Evolutionary conservation across 108 stramenopile genomes (phyloP).

Genomic region (Fragilariopsis cylindrus): DNA sequence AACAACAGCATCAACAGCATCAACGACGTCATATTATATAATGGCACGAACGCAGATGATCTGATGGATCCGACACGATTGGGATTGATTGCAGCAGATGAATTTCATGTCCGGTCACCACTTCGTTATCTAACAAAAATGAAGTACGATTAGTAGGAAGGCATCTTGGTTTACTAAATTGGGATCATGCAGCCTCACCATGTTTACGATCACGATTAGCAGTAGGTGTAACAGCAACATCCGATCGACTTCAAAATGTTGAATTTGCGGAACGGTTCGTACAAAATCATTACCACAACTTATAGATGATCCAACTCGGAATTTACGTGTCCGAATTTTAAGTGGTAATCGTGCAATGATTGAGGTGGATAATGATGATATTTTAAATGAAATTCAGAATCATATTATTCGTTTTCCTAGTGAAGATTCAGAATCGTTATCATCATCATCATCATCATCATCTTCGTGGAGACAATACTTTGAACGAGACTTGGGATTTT

Average conservation of each 20-base stretch:
- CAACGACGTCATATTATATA: slow-evolving; percentile 70
- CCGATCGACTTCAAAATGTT: slow-evolving; percentile 67
- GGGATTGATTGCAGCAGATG: slow-evolving; percentile 72
- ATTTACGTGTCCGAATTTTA: slow-evolving; percentile 73
- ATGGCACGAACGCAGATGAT: slow-evolving; percentile 95
- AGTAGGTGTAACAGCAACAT: slow-evolving; percentile 83
- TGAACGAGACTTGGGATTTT: slow-evolving; percentile 42
- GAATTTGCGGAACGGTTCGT: slow-evolving; percentile 75
- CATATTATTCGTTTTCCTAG: too few species aligned
- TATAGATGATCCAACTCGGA: slow-evolving; percentile 27
- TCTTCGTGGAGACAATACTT: slow-evolving; percentile 29
- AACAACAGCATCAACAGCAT: not conserved
- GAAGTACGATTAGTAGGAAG: slow-evolving; percentile 71
- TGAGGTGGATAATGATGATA: slow-evolving; percentile 55
- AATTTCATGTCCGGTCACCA: slow-evolving; percentile 81
- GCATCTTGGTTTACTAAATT: slow-evolving; percentile 83
- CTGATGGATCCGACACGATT: slow-evolving; percentile 82
- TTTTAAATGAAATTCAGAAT: not conserved
- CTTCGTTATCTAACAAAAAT: slow-evolving; percentile 70
- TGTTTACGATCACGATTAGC: slow-evolving; percentile 91
- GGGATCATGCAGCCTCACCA: slow-evolving; percentile 91
- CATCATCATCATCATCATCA: not conserved
- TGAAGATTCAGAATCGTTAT: not conserved
- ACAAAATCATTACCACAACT: slow-evolving; percentile 35
- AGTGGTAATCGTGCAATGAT: slow-evolving; percentile 64